Evolutionary conservation across 805 yeast species (phyloP), one percentile per base, ranked within the genome.

Genomic region (Pichia pseudocactophila): DNA sequence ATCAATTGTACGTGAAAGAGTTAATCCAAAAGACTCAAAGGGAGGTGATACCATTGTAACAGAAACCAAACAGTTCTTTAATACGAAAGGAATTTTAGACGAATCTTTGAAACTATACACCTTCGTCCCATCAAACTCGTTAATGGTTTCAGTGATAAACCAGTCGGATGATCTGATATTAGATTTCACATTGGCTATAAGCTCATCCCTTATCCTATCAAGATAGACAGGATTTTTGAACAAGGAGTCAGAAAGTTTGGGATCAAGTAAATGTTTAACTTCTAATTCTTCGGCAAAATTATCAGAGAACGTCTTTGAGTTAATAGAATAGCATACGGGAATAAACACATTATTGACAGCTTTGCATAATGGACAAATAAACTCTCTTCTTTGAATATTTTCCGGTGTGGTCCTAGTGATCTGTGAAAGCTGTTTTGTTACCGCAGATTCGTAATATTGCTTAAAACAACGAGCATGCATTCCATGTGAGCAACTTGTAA

Each of bases 401-500:
- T 82, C 95, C 0, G 96, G 95, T 5, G 80, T 68, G 39, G 89
- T 85, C 55, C 95, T 70, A 0, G 95, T 84, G 28, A 88, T 76
- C 55, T 87, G 95, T 15, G 71, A 76, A 51, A 74, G 77, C 28
- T 59, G 63, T 13, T 80, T 70, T 7, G 69, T 61, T 40, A 74
- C 65, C 34, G 72, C 68, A n/a, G 80, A 72, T 27, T 68, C 66
- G 54, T 82, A 59, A 54, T 78, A 84, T 44, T 78, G 77, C 41
- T 75, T 61, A 53, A 80, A 82, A 57, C 98, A 90, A 15, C 74
- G 69, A 47, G 74, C 77, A 59, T 90, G 98, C 80, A 90, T 82
- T 2, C 95, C 94, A 62, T 90, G 98, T 1, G 96, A 95, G 65
- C 98, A 90, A 40, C 95, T 81, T 46, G 78, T 73, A 3, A 81